Base-by-base conservation (phyloP, 176 grass and related monocot species). In the Bonia amplexicaulis region DNA sequence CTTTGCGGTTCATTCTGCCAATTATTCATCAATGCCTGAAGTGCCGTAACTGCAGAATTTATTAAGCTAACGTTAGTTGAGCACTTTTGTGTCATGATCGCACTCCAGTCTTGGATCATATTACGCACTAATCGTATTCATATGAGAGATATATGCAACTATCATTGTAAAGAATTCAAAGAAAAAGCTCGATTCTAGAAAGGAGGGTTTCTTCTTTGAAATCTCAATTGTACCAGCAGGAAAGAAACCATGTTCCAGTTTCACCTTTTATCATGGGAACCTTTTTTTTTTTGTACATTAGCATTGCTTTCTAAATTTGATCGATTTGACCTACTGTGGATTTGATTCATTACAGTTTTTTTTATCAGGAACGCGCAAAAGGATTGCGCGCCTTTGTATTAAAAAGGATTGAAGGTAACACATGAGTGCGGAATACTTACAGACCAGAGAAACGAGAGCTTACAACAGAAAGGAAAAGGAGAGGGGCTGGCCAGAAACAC, bases 1-100 rank as follows among this genome's bases (percentile, higher is more conserved):
- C 67, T 95, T 87, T 87, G 88, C 2, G 96, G 96, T 81, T 72
- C 63, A 87, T 93, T 87, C 77, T 85, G 64, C 96, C 96, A 98
- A 26, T 87, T 71, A 42, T 68, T 67, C 58, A 70, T 82, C 77
- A 98, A 76, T 19, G 91, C 80, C 74, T 90, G 84, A 45, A 98
- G 90, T 16, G 89, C 73, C 7, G 82, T 52, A 85, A 78, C 96
- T 98, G 84, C 58, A 89, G 52, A 74, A 65, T 81, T 78, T 85
- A 80, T 29, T 66, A 47, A 73, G 53, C 22, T 47, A 79, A 82
- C 47, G 58, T 93, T 83, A 88, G 66, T 53, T 29, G 20, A 82
- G 12, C 35, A 73, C 61, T 83, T 84, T 45, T 60, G 42, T 25
- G 59, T 77, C n/a, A 82, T 58, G 37, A 17, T 74, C 49, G 26